Evolutionary conservation across 768 basidiomycete species (phyloP), one percentile per base, ranked within the genome.

Genomic region (Podaxis sp.): DNA sequence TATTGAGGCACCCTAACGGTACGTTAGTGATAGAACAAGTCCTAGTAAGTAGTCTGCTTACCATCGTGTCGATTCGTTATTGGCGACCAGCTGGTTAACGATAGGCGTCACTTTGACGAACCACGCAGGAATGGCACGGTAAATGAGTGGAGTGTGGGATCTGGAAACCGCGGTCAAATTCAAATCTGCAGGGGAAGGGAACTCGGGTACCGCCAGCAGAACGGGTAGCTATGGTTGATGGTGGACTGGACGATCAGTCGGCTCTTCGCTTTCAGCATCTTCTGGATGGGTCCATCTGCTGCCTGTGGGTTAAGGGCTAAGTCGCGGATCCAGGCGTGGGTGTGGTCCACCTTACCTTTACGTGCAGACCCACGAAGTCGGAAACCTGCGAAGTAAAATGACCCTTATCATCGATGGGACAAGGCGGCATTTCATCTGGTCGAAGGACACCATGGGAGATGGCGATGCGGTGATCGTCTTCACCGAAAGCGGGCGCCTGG

Each of bases 401-500:
- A 7, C 96, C 94, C 7, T 81, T 78, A 68, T 99, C 96, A 67
- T 98, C 93, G 60, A 99, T 83, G 43, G 97, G 97, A 72, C 95
- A 97, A 0, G 97, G 97, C 0, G 97, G 96, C 84, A 95, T 87
- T 73, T 98, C 96, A 50, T 96, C 96, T 0, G 84, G 79, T 25
- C 81, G 80, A n/a, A 98, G 73, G 57, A 98, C 85, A 19, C 90
- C 92, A 69, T 96, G 84, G 3, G 86, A 86, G 64, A 96, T 82
- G 27, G 92, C 90, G 68, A 99, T 85, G 57, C 97, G 91, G 74
- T 98, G 93, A 83, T 99, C 97, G 69, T 99, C 97, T 73, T 98
- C 96, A 79, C 97, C 97, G 70, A 97, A 98, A 0, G 91, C 96
- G 2, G 97, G 97, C 2, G 97, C 94, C 77, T 99, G 97, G 73